These are phyloP conservation scores for Chamaecyparis obtusa DNA, from an alignment of 75 land plant genomes.

Conservation along the genomic window DNA sequence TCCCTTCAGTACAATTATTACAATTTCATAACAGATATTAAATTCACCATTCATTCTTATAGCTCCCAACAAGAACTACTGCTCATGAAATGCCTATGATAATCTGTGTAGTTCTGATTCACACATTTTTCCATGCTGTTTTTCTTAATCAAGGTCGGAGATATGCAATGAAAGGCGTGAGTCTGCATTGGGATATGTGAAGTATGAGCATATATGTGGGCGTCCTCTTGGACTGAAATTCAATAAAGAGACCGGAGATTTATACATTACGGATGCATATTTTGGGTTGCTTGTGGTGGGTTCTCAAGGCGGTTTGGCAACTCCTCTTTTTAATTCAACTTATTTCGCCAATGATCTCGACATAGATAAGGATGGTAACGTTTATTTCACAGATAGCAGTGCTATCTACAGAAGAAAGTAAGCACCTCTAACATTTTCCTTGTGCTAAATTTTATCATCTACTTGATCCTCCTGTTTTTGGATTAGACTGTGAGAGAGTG, in stretches of 20 bases:
- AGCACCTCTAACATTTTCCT: background rate
- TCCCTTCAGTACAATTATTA: too few relatives aligned
- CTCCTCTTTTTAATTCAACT: constrained; percentile 17
- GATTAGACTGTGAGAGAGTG: too few relatives aligned
- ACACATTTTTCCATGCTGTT: too few relatives aligned
- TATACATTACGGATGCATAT: constrained; percentile 79
- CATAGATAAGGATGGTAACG: constrained; percentile 17
- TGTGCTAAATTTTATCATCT: background rate
- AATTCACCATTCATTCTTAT: too few relatives aligned
- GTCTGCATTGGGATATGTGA: background rate
- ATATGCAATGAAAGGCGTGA: background rate
- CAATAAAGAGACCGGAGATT: constrained; percentile 38
- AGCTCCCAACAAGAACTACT: too few relatives aligned
- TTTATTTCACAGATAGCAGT: constrained; percentile 31
- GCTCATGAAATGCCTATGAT: too few relatives aligned
- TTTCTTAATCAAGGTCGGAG: background rate
- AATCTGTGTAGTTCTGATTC: too few relatives aligned
- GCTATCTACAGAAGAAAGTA: constrained; percentile 8
- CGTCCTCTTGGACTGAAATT: constrained; percentile 66
- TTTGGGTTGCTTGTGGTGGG: constrained; percentile 59
- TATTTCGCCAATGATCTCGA: constrained; percentile 30
- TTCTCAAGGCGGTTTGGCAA: constrained; percentile 50
- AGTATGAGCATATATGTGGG: constrained; percentile 57
- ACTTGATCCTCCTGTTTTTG: background rate
- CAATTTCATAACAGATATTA: too few relatives aligned